Base-by-base conservation (phyloP, 441 rosid genomes). In the Lepidium campestre region DNA sequence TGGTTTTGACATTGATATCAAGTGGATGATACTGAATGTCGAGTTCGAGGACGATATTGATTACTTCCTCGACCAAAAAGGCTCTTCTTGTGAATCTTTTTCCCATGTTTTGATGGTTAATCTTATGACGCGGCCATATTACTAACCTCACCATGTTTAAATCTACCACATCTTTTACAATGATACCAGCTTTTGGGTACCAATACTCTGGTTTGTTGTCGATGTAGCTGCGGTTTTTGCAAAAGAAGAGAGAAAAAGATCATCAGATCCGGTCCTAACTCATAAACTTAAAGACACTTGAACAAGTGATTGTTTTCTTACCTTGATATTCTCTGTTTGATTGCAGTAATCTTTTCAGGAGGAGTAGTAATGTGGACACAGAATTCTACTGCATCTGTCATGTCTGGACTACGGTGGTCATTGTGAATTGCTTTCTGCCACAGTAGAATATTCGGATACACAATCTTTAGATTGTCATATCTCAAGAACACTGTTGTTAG, bases 371-470 rank as follows among this genome's bases (percentile, higher is more conserved):
- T 54, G 31, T 87, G 93, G 73, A 87, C 50, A 57, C 77, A 76
- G 67, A 85, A 87, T 58, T 78, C 85, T 2, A 87, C 76, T 6
- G 64, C 82, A 9, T 87, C 93, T 53, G 88, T 86, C 90, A 87
- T 87, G 35, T 82, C 90, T 0, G 93, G 93, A 65, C 90, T 87
- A 18, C 90, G 88, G 35, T 87, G 79, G 49, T 72, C 85, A 62
- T 87, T 87, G 11, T 81, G 69, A 2, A 87, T 82, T 31, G 88
- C 76, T 79, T 73, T 83, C 0, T 78, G 78, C 60, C 88, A 81
- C 3, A 87, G 85, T 53, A 82, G 80, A 65, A 85, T 83, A 68
- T 87, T 87, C 0, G 93, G 90, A 57, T 66, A 79, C 41, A 75
- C 66, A 22, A 87, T 34, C 80, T 83, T 87, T 72, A 75, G 83